Evolutionary conservation across 2,329 filamentous ascomycete species (phyloP).

Genomic region (Cadophora luteo-olivacea): DNA sequence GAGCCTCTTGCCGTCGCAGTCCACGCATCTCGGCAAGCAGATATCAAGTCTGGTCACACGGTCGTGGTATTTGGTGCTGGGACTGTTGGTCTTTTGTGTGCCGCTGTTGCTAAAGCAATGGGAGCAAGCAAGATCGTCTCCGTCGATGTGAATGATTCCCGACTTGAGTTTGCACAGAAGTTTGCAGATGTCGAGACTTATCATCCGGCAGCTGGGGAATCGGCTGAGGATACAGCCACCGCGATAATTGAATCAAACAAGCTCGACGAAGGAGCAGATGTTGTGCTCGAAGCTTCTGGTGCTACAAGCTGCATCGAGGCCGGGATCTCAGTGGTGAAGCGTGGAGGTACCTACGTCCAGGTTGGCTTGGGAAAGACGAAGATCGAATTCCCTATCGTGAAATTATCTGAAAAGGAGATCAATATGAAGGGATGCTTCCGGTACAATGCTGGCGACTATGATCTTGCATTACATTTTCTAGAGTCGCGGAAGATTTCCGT

Average conservation of each 20-base stretch:
- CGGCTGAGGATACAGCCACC: slow-evolving; percentile 48
- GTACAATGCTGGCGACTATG: slow-evolving; percentile 57
- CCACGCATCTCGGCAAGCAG: slow-evolving; percentile 51
- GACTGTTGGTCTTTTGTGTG: slow-evolving; percentile 55
- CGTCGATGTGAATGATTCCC: slow-evolving; percentile 52
- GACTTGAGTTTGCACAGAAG: slow-evolving; percentile 50
- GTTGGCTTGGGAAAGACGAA: slow-evolving; percentile 47
- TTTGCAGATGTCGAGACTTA: slow-evolving; percentile 40
- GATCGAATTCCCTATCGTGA: slow-evolving; percentile 58
- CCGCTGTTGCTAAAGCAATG: slow-evolving; percentile 54
- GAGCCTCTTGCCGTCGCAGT: slow-evolving; percentile 60
- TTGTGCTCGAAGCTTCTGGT: slow-evolving; percentile 57
- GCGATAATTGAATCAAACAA: slow-evolving; percentile 48
- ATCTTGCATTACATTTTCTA: slow-evolving; percentile 55
- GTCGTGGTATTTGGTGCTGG: slow-evolving; percentile 57
- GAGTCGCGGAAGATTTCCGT: slow-evolving; percentile 34
- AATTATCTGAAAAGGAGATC: slow-evolving; percentile 54
- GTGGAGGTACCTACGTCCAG: slow-evolving; percentile 58
- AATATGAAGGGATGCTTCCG: slow-evolving; percentile 58
- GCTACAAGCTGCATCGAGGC: slow-evolving; percentile 54
- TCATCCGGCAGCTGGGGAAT: slow-evolving; percentile 41
- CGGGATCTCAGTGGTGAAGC: slow-evolving; percentile 52
- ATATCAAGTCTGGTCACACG: slow-evolving; percentile 50
- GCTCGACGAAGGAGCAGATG: slow-evolving; percentile 54
- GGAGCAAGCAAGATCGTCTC: slow-evolving; percentile 53